Evolutionary conservation across 2,329 filamentous ascomycete species (phyloP), one percentile per base, ranked within the genome.

Genomic region (Penicillium sp.): DNA sequence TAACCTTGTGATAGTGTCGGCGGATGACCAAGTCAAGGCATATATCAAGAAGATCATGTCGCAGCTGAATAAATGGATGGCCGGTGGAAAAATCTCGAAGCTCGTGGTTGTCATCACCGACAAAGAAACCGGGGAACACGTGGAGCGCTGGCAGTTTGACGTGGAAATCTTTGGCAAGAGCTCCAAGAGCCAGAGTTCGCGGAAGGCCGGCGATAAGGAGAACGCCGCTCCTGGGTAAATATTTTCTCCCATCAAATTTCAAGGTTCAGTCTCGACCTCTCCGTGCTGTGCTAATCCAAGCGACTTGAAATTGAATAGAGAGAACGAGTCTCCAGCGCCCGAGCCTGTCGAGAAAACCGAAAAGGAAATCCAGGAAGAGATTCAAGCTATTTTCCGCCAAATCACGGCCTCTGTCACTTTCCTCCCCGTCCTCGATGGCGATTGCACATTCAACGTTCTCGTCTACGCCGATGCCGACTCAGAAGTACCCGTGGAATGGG

Each of bases 41-140:
- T 99, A 99, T 81, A 96, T 99, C 84, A 97, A 97, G 80, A 97
- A 96, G 81, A 98, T 99, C 82, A 99, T 97, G 93, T 89, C 89
- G 30, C 95, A 99, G 80, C 87, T 99, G 61, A 94, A 96, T 82
- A 92, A 92, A 76, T 99, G 95, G 95, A 98, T 98, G 93, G 85
- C 93, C 57, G 91, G 91, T 71, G 92, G 93, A 76, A 98, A 99
- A 80, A 97, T 99, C 76, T 96, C 92, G 56, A 97, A 96, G 79
- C 88, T 99, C 13, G 93, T 99, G 62, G 91, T 99, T 57, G 95
- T 99, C 53, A 93, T 99, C 69, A 97, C 94, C 35, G 91, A 91
- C 82, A 98, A 97, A 79, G 95, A 99, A 78, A 97, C 93, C 0
- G 95, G 94, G 66, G 93, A 97, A 76, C 91, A 97, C 78, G 88